Percentiles rank a stretch among this genome's conserved stretches.
phyloP scores from a whole-genome alignment of 768 basidiomycete species.

The Podaxis sp. region DNA sequence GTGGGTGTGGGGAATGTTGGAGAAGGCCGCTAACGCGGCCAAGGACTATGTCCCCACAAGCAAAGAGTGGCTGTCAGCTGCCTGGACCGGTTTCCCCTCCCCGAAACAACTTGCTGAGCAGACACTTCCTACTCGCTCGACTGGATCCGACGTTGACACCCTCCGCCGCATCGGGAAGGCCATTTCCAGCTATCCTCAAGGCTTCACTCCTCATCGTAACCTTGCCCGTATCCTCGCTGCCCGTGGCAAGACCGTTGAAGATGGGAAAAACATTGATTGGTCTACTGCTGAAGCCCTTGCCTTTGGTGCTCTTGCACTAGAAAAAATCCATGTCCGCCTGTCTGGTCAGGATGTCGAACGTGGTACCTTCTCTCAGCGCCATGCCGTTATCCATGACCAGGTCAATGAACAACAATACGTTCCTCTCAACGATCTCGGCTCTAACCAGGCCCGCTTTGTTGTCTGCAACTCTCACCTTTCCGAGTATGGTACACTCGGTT shows the following conservation, averaged over 20 bases:
- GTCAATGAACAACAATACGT: slow-evolving; percentile 87
- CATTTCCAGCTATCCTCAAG: slow-evolving; percentile 82
- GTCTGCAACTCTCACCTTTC: slow-evolving; percentile 97
- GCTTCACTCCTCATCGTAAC: slow-evolving; percentile 89
- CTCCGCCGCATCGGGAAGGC: slow-evolving; percentile 85
- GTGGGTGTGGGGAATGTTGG: slow-evolving; percentile 99
- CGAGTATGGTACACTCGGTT: slow-evolving; percentile 92
- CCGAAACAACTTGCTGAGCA: slow-evolving; percentile 94
- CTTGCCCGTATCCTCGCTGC: slow-evolving; percentile 87
- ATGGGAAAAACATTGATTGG: slow-evolving; percentile 95
- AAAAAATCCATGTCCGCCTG: slow-evolving; percentile 91
- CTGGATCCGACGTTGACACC: slow-evolving; percentile 73
- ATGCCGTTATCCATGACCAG: slow-evolving; percentile 97
- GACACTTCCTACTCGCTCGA: slow-evolving; percentile 86
- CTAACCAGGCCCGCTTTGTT: slow-evolving; percentile 89
- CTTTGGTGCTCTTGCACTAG: slow-evolving; percentile 89
- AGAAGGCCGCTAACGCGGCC: slow-evolving; percentile 89
- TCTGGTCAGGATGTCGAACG: slow-evolving; percentile 99
- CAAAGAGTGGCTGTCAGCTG: slow-evolving; percentile 97
- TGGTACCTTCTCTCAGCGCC: slow-evolving; percentile 98
- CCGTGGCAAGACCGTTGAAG: slow-evolving; percentile 89
- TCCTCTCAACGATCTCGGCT: slow-evolving; percentile 85
- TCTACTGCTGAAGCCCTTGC: slow-evolving; percentile 98
- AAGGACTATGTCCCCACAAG: slow-evolving; percentile 95
- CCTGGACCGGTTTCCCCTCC: slow-evolving; percentile 98